Conservation (phyloP, 2,329 filamentous ascomycete genomes). For the Xylaria sp. region DNA sequence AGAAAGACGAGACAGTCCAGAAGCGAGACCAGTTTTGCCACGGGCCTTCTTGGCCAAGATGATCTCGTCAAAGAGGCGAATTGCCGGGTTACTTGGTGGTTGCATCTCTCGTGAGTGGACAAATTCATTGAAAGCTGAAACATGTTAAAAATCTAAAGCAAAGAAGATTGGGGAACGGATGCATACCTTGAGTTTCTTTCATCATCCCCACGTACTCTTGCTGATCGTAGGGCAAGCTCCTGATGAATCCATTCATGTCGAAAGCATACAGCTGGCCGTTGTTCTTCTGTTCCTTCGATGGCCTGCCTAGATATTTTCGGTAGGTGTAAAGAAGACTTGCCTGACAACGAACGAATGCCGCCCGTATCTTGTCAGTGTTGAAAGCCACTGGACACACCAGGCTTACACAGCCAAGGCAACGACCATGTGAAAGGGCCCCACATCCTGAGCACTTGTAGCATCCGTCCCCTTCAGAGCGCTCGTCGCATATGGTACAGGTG, state of each 20-base stretch:
- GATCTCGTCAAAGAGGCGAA: slow-evolving; percentile 85
- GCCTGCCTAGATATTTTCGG: slow-evolving; percentile 69
- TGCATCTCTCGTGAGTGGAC: slow-evolving; percentile 81
- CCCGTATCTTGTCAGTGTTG: slow-evolving; percentile 68
- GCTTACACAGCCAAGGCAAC: slow-evolving; percentile 70
- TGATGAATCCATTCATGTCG: slow-evolving; percentile 72
- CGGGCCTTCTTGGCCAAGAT: slow-evolving; percentile 79
- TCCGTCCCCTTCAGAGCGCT: slow-evolving; percentile 75
- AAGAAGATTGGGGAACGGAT: background rate
- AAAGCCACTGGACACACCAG: slow-evolving; percentile 73
- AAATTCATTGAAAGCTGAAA: slow-evolving; percentile 79
- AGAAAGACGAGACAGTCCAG: slow-evolving; percentile 70
- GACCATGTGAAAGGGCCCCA: slow-evolving; percentile 64
- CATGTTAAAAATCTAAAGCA: slow-evolving; percentile 39
- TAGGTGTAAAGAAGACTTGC: slow-evolving; percentile 75
- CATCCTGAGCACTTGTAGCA: slow-evolving; percentile 80
- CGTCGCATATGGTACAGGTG: slow-evolving; percentile 79
- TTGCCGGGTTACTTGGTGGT: slow-evolving; percentile 67
- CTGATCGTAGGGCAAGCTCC: slow-evolving; percentile 71
- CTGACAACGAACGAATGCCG: slow-evolving; percentile 71
- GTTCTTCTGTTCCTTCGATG: slow-evolving; percentile 68
- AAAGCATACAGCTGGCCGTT: slow-evolving; percentile 70
- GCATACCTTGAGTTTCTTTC: slow-evolving; percentile 72
- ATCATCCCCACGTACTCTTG: slow-evolving; percentile 72
- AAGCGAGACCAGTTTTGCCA: slow-evolving; percentile 72